Evolutionary conservation across 129 eudicot species (phyloP), one percentile per base, ranked within the genome.

Genomic region (Chrysanthemum makinoi): DNA sequence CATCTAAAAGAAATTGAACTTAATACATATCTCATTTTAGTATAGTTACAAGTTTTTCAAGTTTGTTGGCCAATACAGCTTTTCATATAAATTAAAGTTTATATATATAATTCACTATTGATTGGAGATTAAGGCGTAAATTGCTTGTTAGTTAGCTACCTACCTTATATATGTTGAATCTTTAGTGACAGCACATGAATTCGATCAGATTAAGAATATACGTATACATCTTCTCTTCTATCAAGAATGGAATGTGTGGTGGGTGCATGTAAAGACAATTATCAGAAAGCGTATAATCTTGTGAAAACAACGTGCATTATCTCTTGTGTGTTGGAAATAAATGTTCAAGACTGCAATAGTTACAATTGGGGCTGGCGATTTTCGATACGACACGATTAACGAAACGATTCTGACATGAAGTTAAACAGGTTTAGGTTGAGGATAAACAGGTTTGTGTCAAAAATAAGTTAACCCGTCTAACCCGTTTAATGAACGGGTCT

Each of bases 121-220:
- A 10, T 30, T 11, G 7, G 39, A 54, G 7, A 28, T 53, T 33
- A 13, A 51, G 52, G 18, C 57, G 2, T 5, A 35, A 10, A 47
- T 48, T 16, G 49, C 1, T 62, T 20, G 75, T 68, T 68, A 26
- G 10, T 51, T 51, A 26, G 72, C 18, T 68, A 50, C 39, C 18
- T 68, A 50, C 39, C 3, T 69, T 26, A 15, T 16, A 22, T 15
- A 16, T 20, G 12, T 66, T 66, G 35, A 11, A 47, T 18, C 11
- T 54, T 33, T 53, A 69, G 74, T 30, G 47, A 69, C 53, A 5
- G 18, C 62, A 33, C 33, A 53, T 69, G 73, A 53, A 33, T 28
- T 49, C 47, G 51, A 52, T 49, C 24, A 51, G 62, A 51, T 52
- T 33, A n/a, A 51, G 62, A 51, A 68, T 33, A 53, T 17, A 53